These are phyloP conservation scores for Agaricus bisporus DNA, from an alignment of 768 basidiomycete species.

Conservation along the genomic window DNA sequence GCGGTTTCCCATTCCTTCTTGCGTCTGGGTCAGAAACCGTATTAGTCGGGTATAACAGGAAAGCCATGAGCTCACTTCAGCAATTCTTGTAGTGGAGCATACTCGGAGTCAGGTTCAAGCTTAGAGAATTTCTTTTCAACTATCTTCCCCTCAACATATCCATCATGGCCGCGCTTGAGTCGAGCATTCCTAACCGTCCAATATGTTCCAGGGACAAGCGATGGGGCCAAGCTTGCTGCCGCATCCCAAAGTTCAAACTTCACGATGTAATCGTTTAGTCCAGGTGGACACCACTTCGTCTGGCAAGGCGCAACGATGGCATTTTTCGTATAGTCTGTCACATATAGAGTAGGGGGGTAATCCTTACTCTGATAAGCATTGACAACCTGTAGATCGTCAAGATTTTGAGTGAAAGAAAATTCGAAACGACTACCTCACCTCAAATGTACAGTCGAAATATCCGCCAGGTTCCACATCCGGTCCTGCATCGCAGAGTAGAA, in stretches of 20 bases:
- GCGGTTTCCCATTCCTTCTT: conserved; percentile 30
- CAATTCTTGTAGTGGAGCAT: conserved; percentile 39
- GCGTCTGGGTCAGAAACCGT: background rate
- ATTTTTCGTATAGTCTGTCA: conserved; percentile 61
- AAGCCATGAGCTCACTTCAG: conserved; percentile 37
- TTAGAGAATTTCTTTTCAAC: conserved; percentile 36
- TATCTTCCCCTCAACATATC: conserved; percentile 50
- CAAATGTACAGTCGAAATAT: conserved; percentile 59
- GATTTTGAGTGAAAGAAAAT: background rate
- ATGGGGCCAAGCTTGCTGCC: conserved; percentile 33
- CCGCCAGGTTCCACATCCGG: conserved; percentile 38
- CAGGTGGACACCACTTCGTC: conserved; percentile 40
- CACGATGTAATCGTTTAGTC: conserved; percentile 39
- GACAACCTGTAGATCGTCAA: conserved; percentile 35
- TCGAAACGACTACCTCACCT: conserved; percentile 30
- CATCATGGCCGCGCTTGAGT: conserved; percentile 30
- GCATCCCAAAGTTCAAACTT: conserved; percentile 55
- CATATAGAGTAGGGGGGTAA: conserved; percentile 42
- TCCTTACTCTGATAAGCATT: conserved; percentile 33
- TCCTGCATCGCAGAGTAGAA: conserved; percentile 43
- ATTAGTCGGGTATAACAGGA: background rate
- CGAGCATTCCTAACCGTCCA: conserved; percentile 50
- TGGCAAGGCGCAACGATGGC: conserved; percentile 23
- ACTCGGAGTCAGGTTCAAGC: conserved; percentile 34
- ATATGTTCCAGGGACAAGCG: conserved; percentile 43